A percentile compares a stretch with the other conserved stretches of the same genome.
These are phyloP conservation scores for Trypethelium eluteriae DNA, from an alignment of 495 filamentous ascomycete species.

Conservation along the genomic window DNA sequence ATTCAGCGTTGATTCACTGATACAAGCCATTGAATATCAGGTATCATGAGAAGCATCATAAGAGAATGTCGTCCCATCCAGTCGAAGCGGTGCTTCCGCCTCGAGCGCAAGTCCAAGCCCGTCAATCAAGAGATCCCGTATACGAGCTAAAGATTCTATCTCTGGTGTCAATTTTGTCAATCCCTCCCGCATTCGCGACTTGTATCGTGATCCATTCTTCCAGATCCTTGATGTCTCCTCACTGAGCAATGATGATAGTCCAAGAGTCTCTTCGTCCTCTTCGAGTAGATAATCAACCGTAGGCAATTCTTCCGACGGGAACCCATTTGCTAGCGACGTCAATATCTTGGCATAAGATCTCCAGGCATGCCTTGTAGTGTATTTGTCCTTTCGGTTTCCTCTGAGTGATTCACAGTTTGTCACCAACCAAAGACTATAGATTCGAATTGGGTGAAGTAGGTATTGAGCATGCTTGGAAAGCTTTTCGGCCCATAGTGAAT, in stretches of 20 bases:
- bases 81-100: constrained; percentile 18
- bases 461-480: not conserved
- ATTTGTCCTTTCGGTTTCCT: constrained; percentile 37
- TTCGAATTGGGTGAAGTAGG: constrained; percentile 54
- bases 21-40: not conserved
- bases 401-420: constrained; percentile 43
- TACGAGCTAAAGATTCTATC: constrained; percentile 62
- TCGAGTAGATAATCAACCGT: constrained; percentile 61
- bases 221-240: constrained; percentile 46
- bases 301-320: constrained; percentile 50
- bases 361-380: constrained; percentile 58
- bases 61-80: not conserved
- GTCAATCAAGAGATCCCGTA: constrained; percentile 60
- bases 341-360: constrained; percentile 60
- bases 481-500: not conserved
- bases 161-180: constrained; percentile 45
- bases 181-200: not conserved
- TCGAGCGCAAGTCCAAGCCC: constrained; percentile 51
- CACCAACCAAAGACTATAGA: constrained; percentile 68
- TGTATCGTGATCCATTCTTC: constrained; percentile 9
- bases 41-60: not conserved
- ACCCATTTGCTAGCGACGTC: constrained; percentile 55
- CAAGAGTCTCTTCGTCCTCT: constrained; percentile 68
- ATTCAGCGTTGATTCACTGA: not conserved
- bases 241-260: constrained; percentile 60